Evolutionary conservation across 805 yeast genomes (phyloP).

Genomic region (Groenewaldozyma tartarivorans): DNA sequence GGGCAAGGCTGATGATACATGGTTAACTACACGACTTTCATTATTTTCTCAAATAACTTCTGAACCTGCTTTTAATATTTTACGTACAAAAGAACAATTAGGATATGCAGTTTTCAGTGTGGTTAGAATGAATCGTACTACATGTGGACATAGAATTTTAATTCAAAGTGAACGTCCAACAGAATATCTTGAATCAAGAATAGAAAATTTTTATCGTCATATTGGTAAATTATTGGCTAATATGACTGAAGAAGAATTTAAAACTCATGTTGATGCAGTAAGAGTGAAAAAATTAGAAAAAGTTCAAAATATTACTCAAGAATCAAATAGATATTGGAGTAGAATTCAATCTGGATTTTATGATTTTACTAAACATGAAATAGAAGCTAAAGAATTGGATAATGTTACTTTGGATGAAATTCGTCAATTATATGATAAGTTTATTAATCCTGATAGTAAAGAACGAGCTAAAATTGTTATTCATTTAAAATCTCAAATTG

Average conservation of each 20-base stretch:
- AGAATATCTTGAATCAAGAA: slow-evolving; percentile 65
- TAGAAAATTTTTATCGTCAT: slow-evolving; percentile 49
- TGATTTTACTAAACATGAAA: slow-evolving; percentile 53
- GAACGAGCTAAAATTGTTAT: slow-evolving; percentile 40
- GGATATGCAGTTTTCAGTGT: slow-evolving; percentile 92
- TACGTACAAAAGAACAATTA: slow-evolving; percentile 88
- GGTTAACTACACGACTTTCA: slow-evolving; percentile 43
- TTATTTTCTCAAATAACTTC: slow-evolving; percentile 61
- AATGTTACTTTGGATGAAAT: slow-evolving; percentile 49
- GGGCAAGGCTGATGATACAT: slow-evolving; percentile 40
- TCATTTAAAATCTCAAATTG: slow-evolving; percentile 50
- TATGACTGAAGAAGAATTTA: slow-evolving; percentile 56
- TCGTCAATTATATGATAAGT: slow-evolving; percentile 40
- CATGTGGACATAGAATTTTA: slow-evolving; percentile 61
- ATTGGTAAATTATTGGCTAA: slow-evolving; percentile 39
- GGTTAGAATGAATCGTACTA: slow-evolving; percentile 55
- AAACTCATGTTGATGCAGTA: slow-evolving; percentile 60
- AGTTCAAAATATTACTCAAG: slow-evolving; percentile 71
- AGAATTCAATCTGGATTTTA: slow-evolving; percentile 68
- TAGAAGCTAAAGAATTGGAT: slow-evolving; percentile 49
- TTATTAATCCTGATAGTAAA: slow-evolving; percentile 31
- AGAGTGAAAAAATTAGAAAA: slow-evolving; percentile 57
- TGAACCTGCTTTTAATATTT: slow-evolving; percentile 83
- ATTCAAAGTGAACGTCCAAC: slow-evolving; percentile 79
- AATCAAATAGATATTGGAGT: slow-evolving; percentile 53